These are phyloP conservation scores for Draba incana DNA, from an alignment of 345 rosid species.

Conservation along the genomic window DNA sequence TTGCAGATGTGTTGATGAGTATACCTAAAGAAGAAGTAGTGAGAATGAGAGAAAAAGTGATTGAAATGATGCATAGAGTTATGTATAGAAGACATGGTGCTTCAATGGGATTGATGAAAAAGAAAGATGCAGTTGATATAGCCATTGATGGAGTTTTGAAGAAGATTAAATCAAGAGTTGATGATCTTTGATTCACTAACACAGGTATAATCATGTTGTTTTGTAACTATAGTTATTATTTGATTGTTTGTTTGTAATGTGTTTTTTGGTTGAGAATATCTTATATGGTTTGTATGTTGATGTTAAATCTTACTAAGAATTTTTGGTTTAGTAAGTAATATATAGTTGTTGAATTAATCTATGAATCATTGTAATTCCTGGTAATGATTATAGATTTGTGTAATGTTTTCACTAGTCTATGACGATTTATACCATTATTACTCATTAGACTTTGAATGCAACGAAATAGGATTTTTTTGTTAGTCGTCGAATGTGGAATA, in stretches of 20 bases:
- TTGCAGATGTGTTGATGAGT: constrained; percentile 68
- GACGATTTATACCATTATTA: too few species aligned
- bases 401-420: too few species aligned
- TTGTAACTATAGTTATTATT: constrained; percentile 7
- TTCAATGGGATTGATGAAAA: constrained; percentile 56
- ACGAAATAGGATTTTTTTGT: too few species aligned
- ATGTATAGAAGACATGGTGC: constrained; percentile 84
- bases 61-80: constrained; percentile 73
- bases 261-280: constrained; percentile 15
- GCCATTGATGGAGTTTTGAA: constrained; percentile 71
- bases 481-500: too few species aligned
- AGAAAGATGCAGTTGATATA: constrained; percentile 85
- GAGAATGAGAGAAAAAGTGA: constrained; percentile 70
- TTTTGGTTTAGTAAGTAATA: constrained; percentile 8
- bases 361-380: background rate
- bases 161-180: constrained; percentile 57
- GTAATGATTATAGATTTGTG: background rate
- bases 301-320: background rate
- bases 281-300: constrained; percentile 13
- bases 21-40: constrained; percentile 63
- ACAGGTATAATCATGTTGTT: constrained; percentile 13
- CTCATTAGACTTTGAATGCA: too few species aligned
- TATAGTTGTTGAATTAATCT: background rate
- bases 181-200: constrained; percentile 22
- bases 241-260: background rate